A percentile compares a stretch with the other conserved stretches of the same genome.
phyloP scores from a whole-genome alignment of 2,329 filamentous ascomycete genomes.

The Microsporum audouinii region DNA sequence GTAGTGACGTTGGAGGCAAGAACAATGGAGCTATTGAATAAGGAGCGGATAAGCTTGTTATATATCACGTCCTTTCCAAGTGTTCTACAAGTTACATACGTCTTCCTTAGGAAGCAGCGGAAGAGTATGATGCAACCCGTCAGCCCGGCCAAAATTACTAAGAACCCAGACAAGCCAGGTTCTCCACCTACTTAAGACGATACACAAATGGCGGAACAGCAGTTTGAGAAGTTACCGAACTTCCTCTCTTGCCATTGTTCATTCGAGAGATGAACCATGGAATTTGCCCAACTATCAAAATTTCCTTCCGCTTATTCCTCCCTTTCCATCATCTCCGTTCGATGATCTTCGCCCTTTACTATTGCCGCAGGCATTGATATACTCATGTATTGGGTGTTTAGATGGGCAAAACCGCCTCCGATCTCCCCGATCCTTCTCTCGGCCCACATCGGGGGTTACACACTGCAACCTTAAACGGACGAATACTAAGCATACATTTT shows the following conservation, averaged over 20 bases:
- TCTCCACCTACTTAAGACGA: not conserved
- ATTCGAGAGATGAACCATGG: not conserved
- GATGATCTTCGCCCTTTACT: not conserved
- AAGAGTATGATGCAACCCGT: not conserved
- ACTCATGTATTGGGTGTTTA: not conserved
- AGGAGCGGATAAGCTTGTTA: not conserved
- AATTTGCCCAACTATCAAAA: not conserved
- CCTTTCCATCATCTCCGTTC: not conserved
- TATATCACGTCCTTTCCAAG: not conserved
- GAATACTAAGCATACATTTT: not conserved
- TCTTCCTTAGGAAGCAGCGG: not conserved
- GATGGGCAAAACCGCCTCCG: not conserved
- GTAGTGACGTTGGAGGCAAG: not conserved
- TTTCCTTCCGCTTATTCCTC: not conserved
- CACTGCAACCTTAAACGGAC: not conserved
- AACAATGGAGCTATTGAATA: not conserved
- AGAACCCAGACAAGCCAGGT: not conserved
- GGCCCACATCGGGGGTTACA: slow-evolving; percentile 2
- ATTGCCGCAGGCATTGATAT: not conserved
- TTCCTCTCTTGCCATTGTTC: not conserved
- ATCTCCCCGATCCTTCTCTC: not conserved
- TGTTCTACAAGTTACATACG: not conserved
- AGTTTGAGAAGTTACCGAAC: not conserved
- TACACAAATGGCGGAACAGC: not conserved
- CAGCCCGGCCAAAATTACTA: not conserved